Percentiles rank a stretch among this genome's conserved stretches.
phyloP scores from a whole-genome alignment of 2,329 filamentous ascomycete species.

The Fusarium xyrophilum region DNA sequence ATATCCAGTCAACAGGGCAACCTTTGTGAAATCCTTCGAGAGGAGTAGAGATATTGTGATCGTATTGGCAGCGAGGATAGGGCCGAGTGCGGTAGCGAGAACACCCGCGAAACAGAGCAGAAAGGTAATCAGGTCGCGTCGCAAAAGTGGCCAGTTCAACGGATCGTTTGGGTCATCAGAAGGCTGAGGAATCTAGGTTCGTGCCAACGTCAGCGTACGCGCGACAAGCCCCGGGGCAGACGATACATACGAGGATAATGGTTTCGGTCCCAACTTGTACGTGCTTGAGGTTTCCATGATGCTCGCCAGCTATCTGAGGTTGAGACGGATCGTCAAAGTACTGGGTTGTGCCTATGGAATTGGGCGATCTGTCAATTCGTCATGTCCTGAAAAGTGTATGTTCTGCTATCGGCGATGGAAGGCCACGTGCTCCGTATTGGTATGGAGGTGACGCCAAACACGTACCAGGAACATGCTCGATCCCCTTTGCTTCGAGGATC shows the following conservation, averaged over 20 bases:
- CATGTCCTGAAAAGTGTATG: neutral
- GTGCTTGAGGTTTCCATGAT: conserved; percentile 68
- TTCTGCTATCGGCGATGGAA: neutral
- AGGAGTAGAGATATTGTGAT: conserved; percentile 76
- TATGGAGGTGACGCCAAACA: neutral
- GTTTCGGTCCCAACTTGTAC: conserved; percentile 70
- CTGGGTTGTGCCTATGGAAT: conserved; percentile 61
- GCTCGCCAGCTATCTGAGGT: conserved; percentile 52
- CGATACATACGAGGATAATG: conserved; percentile 77
- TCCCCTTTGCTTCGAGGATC: conserved; percentile 71
- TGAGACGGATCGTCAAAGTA: conserved; percentile 68
- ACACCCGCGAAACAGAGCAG: conserved; percentile 81
- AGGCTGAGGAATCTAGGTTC: conserved; percentile 72
- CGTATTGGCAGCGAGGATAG: conserved; percentile 88
- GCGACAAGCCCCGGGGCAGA: neutral
- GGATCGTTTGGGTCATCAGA: conserved; percentile 92
- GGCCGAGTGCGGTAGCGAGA: conserved; percentile 82
- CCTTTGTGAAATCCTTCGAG: conserved; percentile 69
- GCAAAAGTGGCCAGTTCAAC: conserved; percentile 84
- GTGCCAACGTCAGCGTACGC: conserved; percentile 17
- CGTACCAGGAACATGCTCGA: conserved; percentile 77
- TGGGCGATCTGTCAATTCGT: conserved; percentile 20
- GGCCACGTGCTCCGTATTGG: neutral
- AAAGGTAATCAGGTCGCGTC: conserved; percentile 79
- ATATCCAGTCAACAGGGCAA: conserved; percentile 85